phyloP scores from a whole-genome alignment of 768 basidiomycete genomes.

The Russula vinacea region DNA sequence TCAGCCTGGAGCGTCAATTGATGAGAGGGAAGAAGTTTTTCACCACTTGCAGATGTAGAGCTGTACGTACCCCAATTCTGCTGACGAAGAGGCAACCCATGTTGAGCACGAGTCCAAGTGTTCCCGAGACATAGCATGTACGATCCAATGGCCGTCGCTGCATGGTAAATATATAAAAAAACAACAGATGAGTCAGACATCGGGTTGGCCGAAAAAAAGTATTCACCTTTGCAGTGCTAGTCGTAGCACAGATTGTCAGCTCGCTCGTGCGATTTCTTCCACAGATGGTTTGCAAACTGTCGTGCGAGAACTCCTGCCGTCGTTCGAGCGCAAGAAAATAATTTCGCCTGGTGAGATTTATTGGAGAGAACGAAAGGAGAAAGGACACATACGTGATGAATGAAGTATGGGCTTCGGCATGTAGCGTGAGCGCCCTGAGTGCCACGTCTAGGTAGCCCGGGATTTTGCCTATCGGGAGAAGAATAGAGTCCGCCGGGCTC shows the following conservation, averaged over 20 bases:
- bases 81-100: conserved; percentile 59
- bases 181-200: conserved; percentile 8
- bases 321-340: conserved; percentile 50
- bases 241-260: conserved; percentile 6
- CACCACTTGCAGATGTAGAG: not conserved
- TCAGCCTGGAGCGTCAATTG: conserved; percentile 45
- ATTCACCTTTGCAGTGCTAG: conserved; percentile 13
- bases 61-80: conserved; percentile 53
- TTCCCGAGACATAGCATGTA: conserved; percentile 50
- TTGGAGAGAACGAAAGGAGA: conserved; percentile 23
- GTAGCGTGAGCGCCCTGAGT: conserved; percentile 37
- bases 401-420: conserved; percentile 44
- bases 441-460: conserved; percentile 41
- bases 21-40: not conserved
- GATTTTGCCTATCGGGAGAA: conserved; percentile 35
- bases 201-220: not conserved
- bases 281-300: conserved; percentile 21
- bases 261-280: conserved; percentile 20
- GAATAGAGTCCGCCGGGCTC: conserved; percentile 10
- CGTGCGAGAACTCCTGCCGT: conserved; percentile 34
- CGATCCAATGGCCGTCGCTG: no score
- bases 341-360: not conserved
- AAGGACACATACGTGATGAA: conserved; percentile 43
- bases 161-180: no score
- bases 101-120: conserved; percentile 48